These are phyloP conservation scores for Yamadazyma oceani DNA, from an alignment of 1,139 yeast genomes.

Conservation along the genomic window DNA sequence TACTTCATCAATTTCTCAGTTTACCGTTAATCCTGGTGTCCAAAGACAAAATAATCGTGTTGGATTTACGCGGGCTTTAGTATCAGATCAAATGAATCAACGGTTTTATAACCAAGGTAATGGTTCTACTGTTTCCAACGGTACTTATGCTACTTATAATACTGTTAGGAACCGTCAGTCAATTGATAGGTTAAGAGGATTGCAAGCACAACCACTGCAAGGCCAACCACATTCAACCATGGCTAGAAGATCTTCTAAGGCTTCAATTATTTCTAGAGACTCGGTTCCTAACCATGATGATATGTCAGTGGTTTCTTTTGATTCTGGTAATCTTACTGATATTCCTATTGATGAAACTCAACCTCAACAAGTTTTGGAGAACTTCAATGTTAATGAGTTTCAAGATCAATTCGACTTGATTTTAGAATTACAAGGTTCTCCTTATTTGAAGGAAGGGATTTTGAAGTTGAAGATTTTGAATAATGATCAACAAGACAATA, in stretches of 20 bases:
- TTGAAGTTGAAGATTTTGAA: conserved; percentile 50
- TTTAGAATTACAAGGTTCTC: conserved; percentile 68
- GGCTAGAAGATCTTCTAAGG: conserved; percentile 35
- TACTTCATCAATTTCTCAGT: conserved; percentile 32
- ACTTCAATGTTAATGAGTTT: conserved; percentile 42
- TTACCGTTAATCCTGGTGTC: conserved; percentile 19
- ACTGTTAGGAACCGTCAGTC: conserved; percentile 31
- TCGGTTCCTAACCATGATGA: conserved; percentile 23
- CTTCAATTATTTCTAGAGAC: conserved; percentile 32
- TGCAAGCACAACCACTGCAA: too few species aligned
- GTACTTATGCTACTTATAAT: conserved; percentile 9
- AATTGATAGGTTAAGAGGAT: conserved; percentile 26
- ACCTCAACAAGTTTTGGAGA: conserved; percentile 25
- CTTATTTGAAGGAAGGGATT: conserved; percentile 78
- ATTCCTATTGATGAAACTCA: conserved; percentile 16
- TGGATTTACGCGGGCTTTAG: conserved; percentile 46
- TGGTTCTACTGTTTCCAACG: conserved; percentile 22
- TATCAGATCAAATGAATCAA: conserved; percentile 29
- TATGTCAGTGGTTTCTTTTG: conserved; percentile 38
- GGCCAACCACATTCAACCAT: conserved; percentile 8
- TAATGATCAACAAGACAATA: conserved; percentile 40
- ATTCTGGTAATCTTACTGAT: conserved; percentile 27
- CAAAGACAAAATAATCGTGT: conserved; percentile 24
- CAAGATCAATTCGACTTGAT: conserved; percentile 58
- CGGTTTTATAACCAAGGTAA: conserved; percentile 26